Conservation (phyloP, 2,329 filamentous ascomycete genomes). For the Nannizziopsis arthrosporioides region DNA sequence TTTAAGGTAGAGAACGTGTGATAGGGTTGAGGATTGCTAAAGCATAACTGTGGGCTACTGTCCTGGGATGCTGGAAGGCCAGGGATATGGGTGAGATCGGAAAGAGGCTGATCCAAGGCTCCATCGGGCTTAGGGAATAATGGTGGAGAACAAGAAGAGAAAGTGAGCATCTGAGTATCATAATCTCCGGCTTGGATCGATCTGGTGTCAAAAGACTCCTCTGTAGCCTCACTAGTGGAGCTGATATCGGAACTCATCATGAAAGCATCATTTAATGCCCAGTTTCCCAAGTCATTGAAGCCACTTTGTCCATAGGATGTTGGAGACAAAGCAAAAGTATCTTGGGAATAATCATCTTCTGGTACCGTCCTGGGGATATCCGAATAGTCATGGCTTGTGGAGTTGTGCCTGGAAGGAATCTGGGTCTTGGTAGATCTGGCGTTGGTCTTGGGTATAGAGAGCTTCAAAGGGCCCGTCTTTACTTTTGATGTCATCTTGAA, state of each 20-base stretch:
- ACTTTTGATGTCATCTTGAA: slow-evolving; percentile 28
- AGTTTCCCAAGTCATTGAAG: slow-evolving; percentile 29
- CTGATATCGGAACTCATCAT: slow-evolving; percentile 16
- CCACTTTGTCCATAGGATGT: slow-evolving; percentile 24
- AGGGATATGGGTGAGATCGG: slow-evolving; percentile 29
- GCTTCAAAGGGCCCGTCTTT: slow-evolving; percentile 28
- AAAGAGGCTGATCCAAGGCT: slow-evolving; percentile 25
- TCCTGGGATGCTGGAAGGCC: slow-evolving; percentile 23
- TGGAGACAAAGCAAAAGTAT: slow-evolving; percentile 33
- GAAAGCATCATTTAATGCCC: slow-evolving; percentile 27
- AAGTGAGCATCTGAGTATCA: slow-evolving; percentile 34
- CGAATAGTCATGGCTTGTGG: slow-evolving; percentile 29
- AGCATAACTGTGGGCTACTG: slow-evolving; percentile 28
- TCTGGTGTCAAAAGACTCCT: slow-evolving; percentile 29
- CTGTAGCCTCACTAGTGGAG: slow-evolving; percentile 16
- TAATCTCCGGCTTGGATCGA: slow-evolving; percentile 27
- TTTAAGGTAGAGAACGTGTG: slow-evolving; percentile 30
- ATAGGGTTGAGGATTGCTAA: slow-evolving; percentile 28
- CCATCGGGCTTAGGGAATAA: slow-evolving; percentile 30
- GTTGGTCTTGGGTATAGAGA: slow-evolving; percentile 26
- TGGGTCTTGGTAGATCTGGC: slow-evolving; percentile 25
- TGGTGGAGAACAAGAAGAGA: slow-evolving; percentile 32
- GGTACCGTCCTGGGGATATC: slow-evolving; percentile 31
- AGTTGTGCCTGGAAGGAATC: slow-evolving; percentile 19
- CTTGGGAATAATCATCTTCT: slow-evolving; percentile 35